A percentile compares a stretch with the other conserved stretches of the same genome.
Conservation (phyloP, 805 yeast species). For the Monosporozyma siamensis region DNA sequence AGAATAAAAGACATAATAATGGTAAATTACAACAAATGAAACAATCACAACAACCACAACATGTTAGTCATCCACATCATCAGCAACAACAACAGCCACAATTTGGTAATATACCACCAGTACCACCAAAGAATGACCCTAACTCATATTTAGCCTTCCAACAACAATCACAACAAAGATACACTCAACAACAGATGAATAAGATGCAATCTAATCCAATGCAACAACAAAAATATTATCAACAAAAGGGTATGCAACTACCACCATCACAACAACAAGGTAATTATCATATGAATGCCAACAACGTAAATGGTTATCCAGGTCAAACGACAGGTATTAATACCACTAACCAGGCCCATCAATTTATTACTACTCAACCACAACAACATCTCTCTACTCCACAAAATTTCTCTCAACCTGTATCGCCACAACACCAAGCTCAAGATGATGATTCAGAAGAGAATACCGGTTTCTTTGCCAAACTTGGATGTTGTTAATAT, state of each 20-base stretch:
- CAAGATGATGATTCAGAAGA: slow-evolving; percentile 14
- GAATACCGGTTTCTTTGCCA: slow-evolving; percentile 28
- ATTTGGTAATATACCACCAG: neutral
- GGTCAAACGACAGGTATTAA: slow-evolving; percentile 5
- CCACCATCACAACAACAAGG: slow-evolving; percentile 12
- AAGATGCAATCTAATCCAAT: slow-evolving; percentile 8
- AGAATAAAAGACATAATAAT: slow-evolving; percentile 24
- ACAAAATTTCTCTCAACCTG: slow-evolving; percentile 10
- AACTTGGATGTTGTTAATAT: slow-evolving; percentile 28
- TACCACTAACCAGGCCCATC: no score
- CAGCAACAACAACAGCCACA: slow-evolving; percentile 11
- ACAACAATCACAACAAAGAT: slow-evolving; percentile 30
- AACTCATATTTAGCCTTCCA: slow-evolving; percentile 34
- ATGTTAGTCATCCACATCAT: no score
- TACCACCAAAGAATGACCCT: slow-evolving; percentile 25
- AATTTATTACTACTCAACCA: no score
- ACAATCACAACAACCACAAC: slow-evolving; percentile 14
- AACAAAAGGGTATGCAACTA: slow-evolving; percentile 1
- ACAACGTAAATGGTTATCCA: slow-evolving; percentile 2
- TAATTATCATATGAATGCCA: neutral
- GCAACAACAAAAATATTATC: slow-evolving; percentile 6
- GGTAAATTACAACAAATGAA: slow-evolving; percentile 8
- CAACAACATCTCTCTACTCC: slow-evolving; percentile 12
- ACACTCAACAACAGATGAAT: slow-evolving; percentile 22
- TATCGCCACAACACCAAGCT: slow-evolving; percentile 2